Evolutionary conservation across 2,329 filamentous ascomycete genomes (phyloP), one percentile per base, ranked within the genome.

Genomic region (Fusarium annulatum): DNA sequence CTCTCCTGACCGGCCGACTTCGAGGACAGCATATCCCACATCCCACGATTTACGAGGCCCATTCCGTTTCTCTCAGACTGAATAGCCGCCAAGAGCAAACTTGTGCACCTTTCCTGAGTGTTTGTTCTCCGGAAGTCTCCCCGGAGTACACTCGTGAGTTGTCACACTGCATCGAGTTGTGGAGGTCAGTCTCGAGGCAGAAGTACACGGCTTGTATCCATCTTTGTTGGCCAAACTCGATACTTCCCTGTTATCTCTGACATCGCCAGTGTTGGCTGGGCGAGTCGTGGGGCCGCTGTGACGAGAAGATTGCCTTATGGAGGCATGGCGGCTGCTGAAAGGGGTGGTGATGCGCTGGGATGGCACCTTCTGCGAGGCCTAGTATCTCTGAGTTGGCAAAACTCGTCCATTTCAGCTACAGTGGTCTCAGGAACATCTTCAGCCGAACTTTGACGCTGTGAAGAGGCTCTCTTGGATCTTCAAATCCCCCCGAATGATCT

Each of bases 91-190:
- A 62, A 55, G 19, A 30, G 30, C 26, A 55, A 56, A 58, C 68
- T 23, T 53, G 26, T 59, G 39, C 39, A 56, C 38, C 38, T 51
- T n/a, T 26, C 4, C 15, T 30, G 11, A n/a, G 10, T 23, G 41
- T 43, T 56, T 63, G 55, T 59, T 42, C 45, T 55, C 67, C 65
- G 65, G 72, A 73, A 67, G 48, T 28, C 36, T 72, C 72, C 65
- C 72, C 61, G 72, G 39, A 36, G 36, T 53, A 16, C 18, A 55
- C 45, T 63, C 43, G 57, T 52, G 42, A 53, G 46, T 72, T 63
- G 68, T 67, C 69, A 72, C 59, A 60, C 57, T 69, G 42, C 58
- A 51, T 70, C 65, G 36, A 64, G 66, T 48, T 59, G 65, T 48
- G 65, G 48, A 64, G 36, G 56, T 58, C 34, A 28, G 43, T 55